Evolutionary conservation across 2,329 filamentous ascomycete species (phyloP), one percentile per base, ranked within the genome.

Genomic region (Hymenotorrendiella dingleyae): DNA sequence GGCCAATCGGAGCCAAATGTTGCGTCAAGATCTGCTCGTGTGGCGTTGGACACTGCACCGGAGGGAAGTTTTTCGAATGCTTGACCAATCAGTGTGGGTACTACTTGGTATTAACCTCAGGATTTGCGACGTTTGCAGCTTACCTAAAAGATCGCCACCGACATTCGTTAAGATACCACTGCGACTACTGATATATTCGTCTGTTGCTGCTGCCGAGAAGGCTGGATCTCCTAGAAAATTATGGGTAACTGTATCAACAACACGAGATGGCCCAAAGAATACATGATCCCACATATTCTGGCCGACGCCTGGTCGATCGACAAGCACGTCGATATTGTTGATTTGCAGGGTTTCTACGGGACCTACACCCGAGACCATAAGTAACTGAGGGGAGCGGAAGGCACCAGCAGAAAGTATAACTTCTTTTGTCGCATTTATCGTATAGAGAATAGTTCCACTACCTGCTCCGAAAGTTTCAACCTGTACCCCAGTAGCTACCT

Each of bases 371-470:
- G 64, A 68, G 6, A 70, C 61, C 55, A 70, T 69, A n/a, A 72
- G 63, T 32, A 75, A 62, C 48, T 76, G 71, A 0, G 71, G 71
- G 3, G 69, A 67, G 54, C 72, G 70, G 54, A 73, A 72, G 3
- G 65, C 60, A 16, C 73, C 72, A 1, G 67, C 70, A 0, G 67
- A 64, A 9, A 38, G 11, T 14, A 38, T 38, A 24, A 38, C 36
- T 20, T 38, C 36, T 11, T 28, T 38, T 23, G 11, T 38, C 12
- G 36, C 36, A n/a, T 22, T 8, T 74, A 33, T 14, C 9, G 16
- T 33, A 9, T 33, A 40, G 9, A 24, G 10, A 9, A 10, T 14
- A 6, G n/a, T 26, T 40, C 26, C 24, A n/a, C n/a, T n/a, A n/a
- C n/a, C n/a, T n/a, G n/a, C n/a, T n/a, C n/a, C n/a, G n/a, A n/a